phyloP scores from a whole-genome alignment of 306 rosid genomes.

The Prunus armeniaca region DNA sequence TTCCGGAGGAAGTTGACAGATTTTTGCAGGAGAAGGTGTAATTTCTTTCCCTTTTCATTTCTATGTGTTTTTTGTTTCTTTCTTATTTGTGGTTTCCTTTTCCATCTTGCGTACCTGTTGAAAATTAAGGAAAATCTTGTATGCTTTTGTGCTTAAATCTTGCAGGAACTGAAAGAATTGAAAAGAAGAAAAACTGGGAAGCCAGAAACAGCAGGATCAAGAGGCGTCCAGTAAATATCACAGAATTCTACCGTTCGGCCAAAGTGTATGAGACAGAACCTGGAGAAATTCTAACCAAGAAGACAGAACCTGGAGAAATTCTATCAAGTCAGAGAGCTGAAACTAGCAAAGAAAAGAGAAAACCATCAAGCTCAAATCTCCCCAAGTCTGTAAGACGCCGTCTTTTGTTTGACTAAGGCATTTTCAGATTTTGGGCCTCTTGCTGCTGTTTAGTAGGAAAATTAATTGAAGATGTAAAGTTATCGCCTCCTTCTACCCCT shows the following conservation, averaged over 20 bases:
- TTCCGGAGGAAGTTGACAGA: constrained; percentile 56
- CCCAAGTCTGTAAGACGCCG: constrained; percentile 80
- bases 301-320: background rate
- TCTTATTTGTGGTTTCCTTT: background rate
- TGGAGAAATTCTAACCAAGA: constrained; percentile 38
- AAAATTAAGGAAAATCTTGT: background rate
- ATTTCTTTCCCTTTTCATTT: background rate
- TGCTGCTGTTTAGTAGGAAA: background rate
- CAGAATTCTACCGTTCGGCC: constrained; percentile 60
- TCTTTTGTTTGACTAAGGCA: constrained; percentile 66
- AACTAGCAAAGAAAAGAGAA: constrained; percentile 43
- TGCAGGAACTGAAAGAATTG: constrained; percentile 57
- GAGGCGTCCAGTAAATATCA: constrained; percentile 55
- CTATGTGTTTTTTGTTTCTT: background rate
- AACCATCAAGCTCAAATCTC: constrained; percentile 38
- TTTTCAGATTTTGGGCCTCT: background rate
- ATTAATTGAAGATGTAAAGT: background rate
- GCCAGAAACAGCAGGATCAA: constrained; percentile 38
- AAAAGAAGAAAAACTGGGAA: constrained; percentile 42
- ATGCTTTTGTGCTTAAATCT: constrained; percentile 22
- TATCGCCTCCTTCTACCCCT: background rate
- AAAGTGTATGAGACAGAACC: constrained; percentile 40
- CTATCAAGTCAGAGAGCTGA: constrained; percentile 20
- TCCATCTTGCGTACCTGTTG: background rate
- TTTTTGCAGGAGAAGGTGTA: constrained; percentile 74